A percentile compares a stretch with the other conserved stretches of the same genome.
Conservation (phyloP, 768 basidiomycete genomes). For the Xerocomus brunneocitrinus region DNA sequence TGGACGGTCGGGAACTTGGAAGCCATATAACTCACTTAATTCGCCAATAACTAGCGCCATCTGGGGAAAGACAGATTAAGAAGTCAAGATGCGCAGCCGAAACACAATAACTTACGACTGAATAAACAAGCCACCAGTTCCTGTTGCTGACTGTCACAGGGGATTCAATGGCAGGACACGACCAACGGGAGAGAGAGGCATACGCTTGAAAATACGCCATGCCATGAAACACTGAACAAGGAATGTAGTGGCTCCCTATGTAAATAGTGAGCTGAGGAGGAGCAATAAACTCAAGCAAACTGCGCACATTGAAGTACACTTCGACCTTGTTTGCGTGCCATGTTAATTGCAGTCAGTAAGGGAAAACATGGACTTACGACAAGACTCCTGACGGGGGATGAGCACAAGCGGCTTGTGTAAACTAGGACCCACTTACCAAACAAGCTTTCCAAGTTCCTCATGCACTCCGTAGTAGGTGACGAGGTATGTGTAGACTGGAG, state of each 20-base stretch:
- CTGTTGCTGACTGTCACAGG: slow-evolving; percentile 44
- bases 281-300: not conserved
- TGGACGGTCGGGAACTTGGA: not conserved
- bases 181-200: slow-evolving; percentile 12
- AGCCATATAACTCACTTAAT: slow-evolving; percentile 27
- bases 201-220: slow-evolving; percentile 46
- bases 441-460: slow-evolving; percentile 27
- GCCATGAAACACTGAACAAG: slow-evolving; percentile 54
- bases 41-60: slow-evolving; percentile 35
- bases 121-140: slow-evolving; percentile 33
- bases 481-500: slow-evolving; percentile 45
- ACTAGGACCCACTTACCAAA: slow-evolving; percentile 37
- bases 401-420: not conserved
- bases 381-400: slow-evolving; percentile 17
- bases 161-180: not conserved
- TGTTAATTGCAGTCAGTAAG: slow-evolving; percentile 4
- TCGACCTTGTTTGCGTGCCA: slow-evolving; percentile 34
- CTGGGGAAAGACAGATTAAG: slow-evolving; percentile 2
- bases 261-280: not conserved
- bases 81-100: not conserved
- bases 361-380: slow-evolving; percentile 11
- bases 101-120: slow-evolving; percentile 21
- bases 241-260: slow-evolving; percentile 38
- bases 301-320: slow-evolving; percentile 44
- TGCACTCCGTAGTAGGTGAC: slow-evolving; percentile 38